Evolutionary conservation across 176 grass and related monocot species (phyloP), one percentile per base, ranked within the genome.

Genomic region (Elaeis guineensis): DNA sequence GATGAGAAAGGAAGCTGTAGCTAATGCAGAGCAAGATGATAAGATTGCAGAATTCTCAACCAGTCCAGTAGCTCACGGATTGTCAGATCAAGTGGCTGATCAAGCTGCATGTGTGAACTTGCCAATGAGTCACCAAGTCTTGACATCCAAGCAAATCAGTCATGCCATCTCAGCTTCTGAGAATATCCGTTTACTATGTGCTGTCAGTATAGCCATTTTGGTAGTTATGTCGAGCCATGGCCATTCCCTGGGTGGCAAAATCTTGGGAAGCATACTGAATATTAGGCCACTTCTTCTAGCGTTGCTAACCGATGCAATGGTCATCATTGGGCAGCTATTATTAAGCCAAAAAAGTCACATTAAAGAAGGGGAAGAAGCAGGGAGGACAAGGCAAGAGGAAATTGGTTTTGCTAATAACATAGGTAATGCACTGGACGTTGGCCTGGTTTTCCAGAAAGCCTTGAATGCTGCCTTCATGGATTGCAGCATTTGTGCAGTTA

Each of bases 401-500:
- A 52, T 73, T 49, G 70, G 57, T 32, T 82, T 78, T 64, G 73
- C 52, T 11, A 79, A 80, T 61, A 79, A 71, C 50, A 56, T 90
- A 52, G 69, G 83, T 9, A 62, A 80, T 0, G 73, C 59, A 59
- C 57, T 89, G 55, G 93, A 89, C 57, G 48, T 78, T 2, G 74
- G 76, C 7, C 64, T 89, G 19, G 55, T 98, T 21, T 29, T 82
- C 22, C 87, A 85, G 78, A 89, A 81, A 65, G 66, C 75, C 1
- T 53, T 69, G 9, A 70, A 56, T 11, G 79, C 84, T 28, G 55
- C 86, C 54, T 71, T 86, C 51, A 89, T 98, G 50, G 93, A 98
- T 71, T 78, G 65, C 61, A 83, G 84, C 54, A 71, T 91, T 67
- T 97, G 79, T 14, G 73, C 84, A 16, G 79, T 89, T 55, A 83